Percentiles rank a stretch among this genome's conserved stretches.
These are phyloP conservation scores for Phaeosphaeria sp. DNA, from an alignment of 2,329 filamentous ascomycete genomes.

Conservation along the genomic window DNA sequence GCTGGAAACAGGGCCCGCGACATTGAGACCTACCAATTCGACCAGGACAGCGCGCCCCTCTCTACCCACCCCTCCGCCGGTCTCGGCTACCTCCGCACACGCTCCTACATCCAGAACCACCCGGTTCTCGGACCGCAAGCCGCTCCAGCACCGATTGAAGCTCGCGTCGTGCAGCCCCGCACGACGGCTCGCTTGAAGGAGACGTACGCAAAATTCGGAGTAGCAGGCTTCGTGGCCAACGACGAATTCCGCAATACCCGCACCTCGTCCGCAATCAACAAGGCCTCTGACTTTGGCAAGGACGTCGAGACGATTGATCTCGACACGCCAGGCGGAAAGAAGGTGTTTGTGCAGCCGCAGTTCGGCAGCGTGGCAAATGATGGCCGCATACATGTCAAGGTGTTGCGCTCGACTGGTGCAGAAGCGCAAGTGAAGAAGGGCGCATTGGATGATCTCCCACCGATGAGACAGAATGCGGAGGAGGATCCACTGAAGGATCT, in stretches of 20 bases:
- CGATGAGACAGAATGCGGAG: constrained; percentile 14
- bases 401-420: constrained; percentile 24
- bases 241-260: constrained; percentile 45
- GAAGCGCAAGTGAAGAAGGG: constrained; percentile 34
- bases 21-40: constrained; percentile 30
- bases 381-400: constrained; percentile 38
- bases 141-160: constrained; percentile 59
- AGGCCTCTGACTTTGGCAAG: constrained; percentile 5
- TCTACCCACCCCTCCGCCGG: constrained; percentile 71
- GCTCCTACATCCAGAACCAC: constrained; percentile 64
- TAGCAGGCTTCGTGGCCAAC: constrained; percentile 53
- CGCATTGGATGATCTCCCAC: constrained; percentile 33
- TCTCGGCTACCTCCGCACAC: constrained; percentile 65
- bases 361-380: constrained; percentile 45
- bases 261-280: constrained; percentile 28
- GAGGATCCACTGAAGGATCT: constrained; percentile 15
- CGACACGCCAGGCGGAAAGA: constrained; percentile 56
- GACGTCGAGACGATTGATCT: constrained; percentile 50
- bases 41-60: constrained; percentile 51
- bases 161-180: constrained; percentile 60
- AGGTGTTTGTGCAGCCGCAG: constrained; percentile 58
- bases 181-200: constrained; percentile 22
- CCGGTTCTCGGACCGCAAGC: constrained; percentile 66
- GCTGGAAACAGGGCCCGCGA: constrained; percentile 38
- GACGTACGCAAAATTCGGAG: constrained; percentile 48